Conservation (phyloP, 495 filamentous ascomycete species). For the Aspergillus olivimuriae region DNA sequence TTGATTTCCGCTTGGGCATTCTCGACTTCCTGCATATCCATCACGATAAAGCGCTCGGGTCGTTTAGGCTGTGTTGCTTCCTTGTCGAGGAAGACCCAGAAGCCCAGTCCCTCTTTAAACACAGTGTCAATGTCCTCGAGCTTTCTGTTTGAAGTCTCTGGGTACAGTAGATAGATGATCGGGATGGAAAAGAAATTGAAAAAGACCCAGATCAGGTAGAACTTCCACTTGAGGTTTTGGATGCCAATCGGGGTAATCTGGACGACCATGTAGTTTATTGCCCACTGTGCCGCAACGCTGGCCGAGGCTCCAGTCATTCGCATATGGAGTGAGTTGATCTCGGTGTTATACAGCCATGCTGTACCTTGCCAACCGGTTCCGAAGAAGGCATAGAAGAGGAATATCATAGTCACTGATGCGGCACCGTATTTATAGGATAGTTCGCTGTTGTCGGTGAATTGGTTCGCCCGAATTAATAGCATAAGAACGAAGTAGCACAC, state of each 20-base stretch:
- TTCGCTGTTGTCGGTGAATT: constrained; percentile 1
- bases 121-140: constrained; percentile 33
- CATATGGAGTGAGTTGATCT: constrained; percentile 24
- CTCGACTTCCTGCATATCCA: too few species aligned
- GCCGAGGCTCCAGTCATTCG: constrained; percentile 20
- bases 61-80: too few species aligned
- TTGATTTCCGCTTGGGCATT: too few species aligned
- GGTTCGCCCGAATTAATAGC: constrained; percentile 13
- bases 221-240: constrained; percentile 22
- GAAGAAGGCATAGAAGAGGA: constrained; percentile 22
- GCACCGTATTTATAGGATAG: constrained; percentile 4
- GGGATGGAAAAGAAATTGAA: constrained; percentile 24
- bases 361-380: neutral
- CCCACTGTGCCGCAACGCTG: constrained; percentile 20
- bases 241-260: constrained; percentile 27
- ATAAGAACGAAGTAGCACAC: constrained; percentile 11
- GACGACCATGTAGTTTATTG: constrained; percentile 23
- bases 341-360: constrained; percentile 20
- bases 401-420: constrained; percentile 22
- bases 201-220: constrained; percentile 28
- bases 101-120: too few species aligned
- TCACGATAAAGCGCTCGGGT: too few species aligned
- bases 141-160: constrained; percentile 22
- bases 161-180: constrained; percentile 26
- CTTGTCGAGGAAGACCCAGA: too few species aligned